Conservation (phyloP, 2,329 filamentous ascomycete genomes). For the Cladosporium phlei region DNA sequence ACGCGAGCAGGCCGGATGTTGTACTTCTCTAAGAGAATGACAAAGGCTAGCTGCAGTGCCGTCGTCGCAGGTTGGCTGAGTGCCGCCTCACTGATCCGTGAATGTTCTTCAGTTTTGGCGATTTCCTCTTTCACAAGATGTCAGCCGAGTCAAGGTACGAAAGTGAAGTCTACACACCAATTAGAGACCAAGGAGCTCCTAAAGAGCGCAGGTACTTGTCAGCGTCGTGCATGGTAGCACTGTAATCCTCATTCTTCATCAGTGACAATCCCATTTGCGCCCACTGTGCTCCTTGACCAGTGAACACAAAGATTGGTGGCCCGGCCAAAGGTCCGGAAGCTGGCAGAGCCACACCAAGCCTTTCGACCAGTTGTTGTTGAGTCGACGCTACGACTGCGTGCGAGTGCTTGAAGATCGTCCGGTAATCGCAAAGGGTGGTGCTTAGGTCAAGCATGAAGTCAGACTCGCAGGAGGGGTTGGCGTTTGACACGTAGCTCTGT, state of each 20-base stretch:
- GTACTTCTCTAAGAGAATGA: conserved; percentile 16
- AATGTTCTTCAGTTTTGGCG: not conserved
- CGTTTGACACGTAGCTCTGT: not conserved
- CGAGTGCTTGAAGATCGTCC: too few relatives aligned
- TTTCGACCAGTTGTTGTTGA: not conserved
- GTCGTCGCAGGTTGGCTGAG: conserved; percentile 16
- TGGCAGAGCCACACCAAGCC: not conserved
- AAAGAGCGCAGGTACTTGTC: too few relatives aligned
- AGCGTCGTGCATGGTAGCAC: too few relatives aligned
- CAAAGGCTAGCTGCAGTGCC: conserved; percentile 16
- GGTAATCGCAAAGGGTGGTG: not conserved
- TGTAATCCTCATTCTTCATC: too few relatives aligned
- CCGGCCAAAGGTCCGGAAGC: not conserved
- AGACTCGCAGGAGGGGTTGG: not conserved
- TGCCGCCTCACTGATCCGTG: conserved; percentile 9
- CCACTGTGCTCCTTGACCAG: conserved; percentile 23
- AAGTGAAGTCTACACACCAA: too few relatives aligned
- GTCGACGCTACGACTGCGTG: too few relatives aligned
- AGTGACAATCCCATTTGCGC: conserved; percentile 10
- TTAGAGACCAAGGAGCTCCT: too few relatives aligned
- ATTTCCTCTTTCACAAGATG: too few relatives aligned
- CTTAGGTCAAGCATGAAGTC: not conserved
- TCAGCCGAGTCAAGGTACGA: too few relatives aligned
- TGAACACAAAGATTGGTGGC: conserved; percentile 14
- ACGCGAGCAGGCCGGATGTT: conserved; percentile 22